Evolutionary conservation across 1,139 yeast species (phyloP), one percentile per base, ranked within the genome.

Genomic region (Saccharomycopsis phalli): DNA sequence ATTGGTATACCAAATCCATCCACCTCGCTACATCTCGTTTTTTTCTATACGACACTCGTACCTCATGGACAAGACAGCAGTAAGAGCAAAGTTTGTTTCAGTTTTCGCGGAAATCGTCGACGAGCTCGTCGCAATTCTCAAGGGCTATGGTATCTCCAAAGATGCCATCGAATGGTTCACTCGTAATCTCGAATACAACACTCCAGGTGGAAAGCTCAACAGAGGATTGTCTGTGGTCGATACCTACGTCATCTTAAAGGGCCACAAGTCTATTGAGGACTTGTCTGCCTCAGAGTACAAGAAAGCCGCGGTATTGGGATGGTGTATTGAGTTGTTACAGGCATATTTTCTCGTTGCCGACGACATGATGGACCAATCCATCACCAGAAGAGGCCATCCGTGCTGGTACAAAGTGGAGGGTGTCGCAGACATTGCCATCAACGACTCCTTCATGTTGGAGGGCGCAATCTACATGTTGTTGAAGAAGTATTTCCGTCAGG

Each of bases 271-370:
- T 1, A 58, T 66, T 39, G 73, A 69, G n/a, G 84, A 78, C 43
- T 69, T 91, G 47, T 53, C 68, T 14, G 70, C 61, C 23, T 81
- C 66, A 31, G 91, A 86, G 55, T 91, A 87, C 68, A 76, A 75
- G 60, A 79, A 78, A 56, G 86, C 86, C 35, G 94, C 97, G 10
- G 66, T 88, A 42, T 72, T 93, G 52, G 99, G 99, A 17, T 93
- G 98, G 98, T 73, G 88, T 52, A 78, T 93, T 53, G 99, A 93
- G 65, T 71, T 91, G 53, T 71, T 91, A 53, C 99, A 93, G 65
- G 98, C 96, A 2, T 91, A 86, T 62, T 93, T 93, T 68, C 71
- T 93, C 53, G 97, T 93, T 41, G 94, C 97, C 28, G 99, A 93
- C 61, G 99, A 93, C 61, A 93, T 93, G 75, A 93, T 93, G 99